phyloP scores from a whole-genome alignment of 2,329 filamentous ascomycete genomes.

The Kalmusia sp. region DNA sequence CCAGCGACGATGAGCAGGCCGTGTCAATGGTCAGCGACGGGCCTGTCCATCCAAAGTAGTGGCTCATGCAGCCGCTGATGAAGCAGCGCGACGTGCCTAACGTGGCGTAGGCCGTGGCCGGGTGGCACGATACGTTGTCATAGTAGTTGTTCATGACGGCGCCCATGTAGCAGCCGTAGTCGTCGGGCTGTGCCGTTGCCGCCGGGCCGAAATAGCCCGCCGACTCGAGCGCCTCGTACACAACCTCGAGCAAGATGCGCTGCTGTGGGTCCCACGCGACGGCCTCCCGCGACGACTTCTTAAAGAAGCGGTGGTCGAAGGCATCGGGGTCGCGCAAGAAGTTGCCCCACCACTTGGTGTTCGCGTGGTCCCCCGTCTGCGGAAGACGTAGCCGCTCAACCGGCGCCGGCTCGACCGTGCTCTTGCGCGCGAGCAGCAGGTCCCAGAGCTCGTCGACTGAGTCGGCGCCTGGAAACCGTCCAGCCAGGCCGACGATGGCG shows the following conservation, averaged over 20 bases:
- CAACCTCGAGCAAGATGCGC: slow-evolving; percentile 29
- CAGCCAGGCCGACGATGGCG: no score
- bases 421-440: no score
- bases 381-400: no score
- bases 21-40: slow-evolving; percentile 40
- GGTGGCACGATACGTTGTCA: slow-evolving; percentile 23
- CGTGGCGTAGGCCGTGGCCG: slow-evolving; percentile 23
- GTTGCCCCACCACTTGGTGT: no score
- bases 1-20: slow-evolving; percentile 42
- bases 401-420: no score
- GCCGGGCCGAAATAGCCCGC: slow-evolving; percentile 24
- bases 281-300: slow-evolving; percentile 26
- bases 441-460: no score
- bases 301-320: slow-evolving; percentile 44
- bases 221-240: slow-evolving; percentile 43
- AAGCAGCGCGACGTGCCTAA: slow-evolving; percentile 31
- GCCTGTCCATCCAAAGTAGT: slow-evolving; percentile 37
- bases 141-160: slow-evolving; percentile 40
- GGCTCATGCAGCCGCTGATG: slow-evolving; percentile 28
- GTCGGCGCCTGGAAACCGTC: no score
- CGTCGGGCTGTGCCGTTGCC: slow-evolving; percentile 7
- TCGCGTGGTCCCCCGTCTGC: no score
- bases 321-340: slow-evolving; percentile 32
- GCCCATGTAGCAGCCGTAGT: slow-evolving; percentile 44
- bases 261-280: slow-evolving; percentile 36